A percentile compares a stretch with the other conserved stretches of the same genome.
Evolutionary conservation across 108 stramenopile genomes (phyloP).

Genomic region (Skeletonema potamos): DNA sequence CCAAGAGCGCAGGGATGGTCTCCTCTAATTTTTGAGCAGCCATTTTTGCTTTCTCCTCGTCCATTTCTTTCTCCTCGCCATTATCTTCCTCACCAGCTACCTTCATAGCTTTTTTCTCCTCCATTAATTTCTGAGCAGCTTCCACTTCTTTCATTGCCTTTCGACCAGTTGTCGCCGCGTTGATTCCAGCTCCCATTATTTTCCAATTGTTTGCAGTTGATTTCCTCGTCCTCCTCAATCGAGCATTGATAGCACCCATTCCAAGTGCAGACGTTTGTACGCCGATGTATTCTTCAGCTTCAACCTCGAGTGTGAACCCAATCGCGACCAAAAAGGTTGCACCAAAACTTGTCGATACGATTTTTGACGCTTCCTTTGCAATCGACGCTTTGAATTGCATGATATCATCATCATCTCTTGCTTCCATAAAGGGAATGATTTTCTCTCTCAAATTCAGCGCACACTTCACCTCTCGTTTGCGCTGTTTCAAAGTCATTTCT

Average conservation of each 20-base stretch:
- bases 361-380: constrained; percentile 68
- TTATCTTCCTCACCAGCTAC: constrained; percentile 2
- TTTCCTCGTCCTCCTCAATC: constrained; percentile 60
- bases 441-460: constrained; percentile 66
- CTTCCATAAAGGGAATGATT: constrained; percentile 62
- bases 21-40: constrained; percentile 64
- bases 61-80: constrained; percentile 25
- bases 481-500: constrained; percentile 59
- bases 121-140: constrained; percentile 52
- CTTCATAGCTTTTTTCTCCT: constrained; percentile 25
- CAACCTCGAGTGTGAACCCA: constrained; percentile 72
- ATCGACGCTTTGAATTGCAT: constrained; percentile 29
- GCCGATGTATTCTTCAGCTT: constrained; percentile 78
- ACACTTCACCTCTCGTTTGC: constrained; percentile 74
- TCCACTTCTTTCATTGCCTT: constrained; percentile 80
- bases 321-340: constrained; percentile 72
- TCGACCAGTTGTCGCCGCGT: constrained; percentile 66
- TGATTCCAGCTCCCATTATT: constrained; percentile 69
- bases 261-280: constrained; percentile 71
- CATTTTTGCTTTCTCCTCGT: constrained; percentile 64
- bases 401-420: constrained; percentile 50
- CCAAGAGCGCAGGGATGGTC: constrained; percentile 72
- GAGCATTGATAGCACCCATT: constrained; percentile 54
- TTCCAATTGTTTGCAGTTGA: constrained; percentile 56
- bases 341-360: constrained; percentile 76